Evolutionary conservation across 495 filamentous ascomycete genomes (phyloP), one percentile per base, ranked within the genome.

Genomic region (Aspergillus cristatus): DNA sequence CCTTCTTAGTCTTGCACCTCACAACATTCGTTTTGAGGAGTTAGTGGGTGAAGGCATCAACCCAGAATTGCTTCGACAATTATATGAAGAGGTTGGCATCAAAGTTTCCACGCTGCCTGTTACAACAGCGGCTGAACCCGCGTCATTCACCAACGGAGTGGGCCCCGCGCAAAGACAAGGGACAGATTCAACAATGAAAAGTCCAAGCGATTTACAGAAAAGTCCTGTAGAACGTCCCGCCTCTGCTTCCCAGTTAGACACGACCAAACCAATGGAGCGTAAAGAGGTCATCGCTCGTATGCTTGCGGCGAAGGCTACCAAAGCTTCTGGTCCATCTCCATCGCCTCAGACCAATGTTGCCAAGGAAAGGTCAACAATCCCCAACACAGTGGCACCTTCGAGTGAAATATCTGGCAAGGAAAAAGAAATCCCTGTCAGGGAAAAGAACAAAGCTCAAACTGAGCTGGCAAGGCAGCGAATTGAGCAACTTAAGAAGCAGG

Each of bases 201-300:
- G n/a, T n/a, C n/a, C n/a, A n/a, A 32, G 22, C 17, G 33, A 35
- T 18, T 22, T 17, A n/a, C 34, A 16, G 30, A 41, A 42, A 34
- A 28, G 35, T 13, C 36, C 24, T n/a, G 18, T 46, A 16, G 37
- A 30, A 42, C 18, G 32, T 7, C 5, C 30, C 14, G 18, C 18
- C 15, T 15, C 47, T 28, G 18, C 28, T 4, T 8, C 40, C 0
- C 61, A 52, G 35, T 35, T 45, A 12, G 46, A 53, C 1, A 14
- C 48, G 6, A 43, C 41, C 3, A 78, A 75, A 45, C 69, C 75
- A 6, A 64, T 86, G 48, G 81, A 85, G 46, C 71, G 84, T 18
- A 86, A 86, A 45, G 82, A 86, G 42, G 72, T 84, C 28, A 84
- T 85, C 48, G 82, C 83, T 13, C 72, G 76, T 30, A 75, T 86